Evolutionary conservation across 1,284 basidiomycete species (phyloP), one percentile per base, ranked within the genome.

Genomic region (Malassezia psittaci): DNA sequence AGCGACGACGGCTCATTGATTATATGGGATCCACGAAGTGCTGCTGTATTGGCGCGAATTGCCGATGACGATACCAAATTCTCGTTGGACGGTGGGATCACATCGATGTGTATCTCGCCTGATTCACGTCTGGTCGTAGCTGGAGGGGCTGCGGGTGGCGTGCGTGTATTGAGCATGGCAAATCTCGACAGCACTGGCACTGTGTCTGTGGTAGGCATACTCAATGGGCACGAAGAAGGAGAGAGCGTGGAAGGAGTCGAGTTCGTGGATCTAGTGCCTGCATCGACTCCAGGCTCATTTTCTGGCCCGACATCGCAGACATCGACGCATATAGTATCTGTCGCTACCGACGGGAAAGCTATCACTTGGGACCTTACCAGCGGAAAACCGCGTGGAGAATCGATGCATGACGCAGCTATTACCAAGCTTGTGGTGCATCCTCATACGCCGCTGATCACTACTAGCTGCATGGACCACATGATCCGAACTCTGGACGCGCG

Each of bases 331-430:
- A 86, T 86, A 29, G 83, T 90, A 1, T 90, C 87, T 1, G 90
- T 87, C 8, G 90, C 83, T 2, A 96, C 91, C 9, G 94, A 99
- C 72, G 90, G 91, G 0, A 90, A 88, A 75, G 86, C 85, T 24
- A 88, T 87, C 69, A 84, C 96, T 41, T 96, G 90, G 90, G 93
- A 99, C 77, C 79, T 93, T 38, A 81, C 81, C 45, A 89, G 88
- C 12, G 63, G 67, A 52, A 64, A 65, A 56, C 56, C 59, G 57
- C 63, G 63, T 37, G 61, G 61, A 46, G 59, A 61, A 55, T 63
- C 54, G 44, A 21, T 59, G 51, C 64, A 51, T 54, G 61, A 60
- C 11, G 69, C 57, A 16, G 57, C 62, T 35, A 63, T 62, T 50
- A 63, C 60, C 29, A 50, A 65, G 15, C 24, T 69, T 18, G 54